Percentiles rank a stretch among this genome's conserved stretches.
These are phyloP conservation scores for Xylaria nigripes DNA, from an alignment of 495 filamentous ascomycete species.

Conservation along the genomic window DNA sequence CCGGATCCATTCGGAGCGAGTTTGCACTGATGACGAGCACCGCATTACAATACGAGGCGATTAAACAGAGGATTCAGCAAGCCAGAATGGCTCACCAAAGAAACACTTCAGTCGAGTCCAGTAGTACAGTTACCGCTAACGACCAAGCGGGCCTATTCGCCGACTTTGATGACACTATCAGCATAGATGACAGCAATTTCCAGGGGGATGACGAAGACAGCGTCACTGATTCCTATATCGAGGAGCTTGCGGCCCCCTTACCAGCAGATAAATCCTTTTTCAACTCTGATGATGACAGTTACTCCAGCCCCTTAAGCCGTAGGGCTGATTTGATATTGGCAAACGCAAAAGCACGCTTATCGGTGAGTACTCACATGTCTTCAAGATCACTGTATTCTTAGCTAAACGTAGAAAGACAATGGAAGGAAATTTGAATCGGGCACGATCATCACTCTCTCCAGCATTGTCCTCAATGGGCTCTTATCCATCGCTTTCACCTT, in stretches of 20 bases:
- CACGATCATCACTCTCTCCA: constrained; percentile 62
- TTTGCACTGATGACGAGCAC: constrained; percentile 15
- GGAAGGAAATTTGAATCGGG: constrained; percentile 80
- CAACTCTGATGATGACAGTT: constrained; percentile 20
- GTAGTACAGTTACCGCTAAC: constrained; percentile 43
- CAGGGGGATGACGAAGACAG: constrained; percentile 54
- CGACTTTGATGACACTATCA: constrained; percentile 49
- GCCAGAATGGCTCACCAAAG: constrained; percentile 31
- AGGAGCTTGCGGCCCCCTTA: constrained; percentile 26
- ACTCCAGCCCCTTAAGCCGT: constrained; percentile 68
- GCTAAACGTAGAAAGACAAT: constrained; percentile 55
- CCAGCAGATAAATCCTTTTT: constrained; percentile 7
- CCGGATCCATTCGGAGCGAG: constrained; percentile 18
- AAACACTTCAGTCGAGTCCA: constrained; percentile 38
- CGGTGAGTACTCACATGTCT: constrained; percentile 48
- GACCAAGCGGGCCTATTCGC: constrained; percentile 38
- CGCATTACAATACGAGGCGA: constrained; percentile 20
- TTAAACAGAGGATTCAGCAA: constrained; percentile 36
- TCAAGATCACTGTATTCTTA: background rate
- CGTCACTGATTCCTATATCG: constrained; percentile 42
- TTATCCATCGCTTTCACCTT: constrained; percentile 38
- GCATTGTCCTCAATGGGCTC: constrained; percentile 50
- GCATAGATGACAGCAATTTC: constrained; percentile 49
- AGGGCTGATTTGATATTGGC: constrained; percentile 82
- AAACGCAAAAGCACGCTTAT: constrained; percentile 80